A percentile compares a stretch with the other conserved stretches of the same genome.
Evolutionary conservation across 2,329 filamentous ascomycete genomes (phyloP).

Genomic region (Bipolaris cookei): DNA sequence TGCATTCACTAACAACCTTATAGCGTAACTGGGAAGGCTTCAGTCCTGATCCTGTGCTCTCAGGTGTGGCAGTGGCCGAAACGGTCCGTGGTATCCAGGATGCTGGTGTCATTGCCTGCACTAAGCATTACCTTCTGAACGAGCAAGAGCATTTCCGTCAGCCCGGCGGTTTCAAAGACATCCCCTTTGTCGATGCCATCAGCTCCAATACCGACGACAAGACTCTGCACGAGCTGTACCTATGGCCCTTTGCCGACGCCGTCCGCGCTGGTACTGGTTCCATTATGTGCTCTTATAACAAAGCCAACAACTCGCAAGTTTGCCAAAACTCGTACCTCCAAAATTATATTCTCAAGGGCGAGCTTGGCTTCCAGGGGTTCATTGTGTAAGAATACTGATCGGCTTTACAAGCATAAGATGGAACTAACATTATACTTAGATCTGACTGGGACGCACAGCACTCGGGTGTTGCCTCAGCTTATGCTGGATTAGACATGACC

Average conservation of each 20-base stretch:
- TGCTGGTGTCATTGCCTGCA: slow-evolving; percentile 79
- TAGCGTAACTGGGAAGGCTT: slow-evolving; percentile 54
- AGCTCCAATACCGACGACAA: slow-evolving; percentile 69
- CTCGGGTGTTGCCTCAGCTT: slow-evolving; percentile 67
- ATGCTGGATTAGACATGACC: slow-evolving; percentile 82
- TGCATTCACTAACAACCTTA: slow-evolving; percentile 1
- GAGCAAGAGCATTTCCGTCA: slow-evolving; percentile 74
- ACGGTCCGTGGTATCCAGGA: slow-evolving; percentile 82
- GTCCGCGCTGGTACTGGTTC: slow-evolving; percentile 58
- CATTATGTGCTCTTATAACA: slow-evolving; percentile 71
- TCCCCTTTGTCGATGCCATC: slow-evolving; percentile 66
- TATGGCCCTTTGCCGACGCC: slow-evolving; percentile 64
- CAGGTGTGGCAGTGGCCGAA: slow-evolving; percentile 73
- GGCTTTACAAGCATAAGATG: not conserved
- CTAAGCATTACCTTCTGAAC: slow-evolving; percentile 64
- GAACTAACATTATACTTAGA: not conserved
- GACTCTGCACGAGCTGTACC: slow-evolving; percentile 68
- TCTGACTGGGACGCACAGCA: slow-evolving; percentile 82
- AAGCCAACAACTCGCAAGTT: slow-evolving; percentile 78
- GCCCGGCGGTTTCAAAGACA: slow-evolving; percentile 62
- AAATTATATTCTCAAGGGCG: slow-evolving; percentile 78
- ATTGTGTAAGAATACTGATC: slow-evolving; percentile 51
- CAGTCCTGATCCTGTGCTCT: slow-evolving; percentile 76
- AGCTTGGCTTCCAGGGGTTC: slow-evolving; percentile 72
- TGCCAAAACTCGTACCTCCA: slow-evolving; percentile 81